Evolutionary conservation across 192 early-diverging fungal species (phyloP).

Genomic region (Geosiphon pyriformis): DNA sequence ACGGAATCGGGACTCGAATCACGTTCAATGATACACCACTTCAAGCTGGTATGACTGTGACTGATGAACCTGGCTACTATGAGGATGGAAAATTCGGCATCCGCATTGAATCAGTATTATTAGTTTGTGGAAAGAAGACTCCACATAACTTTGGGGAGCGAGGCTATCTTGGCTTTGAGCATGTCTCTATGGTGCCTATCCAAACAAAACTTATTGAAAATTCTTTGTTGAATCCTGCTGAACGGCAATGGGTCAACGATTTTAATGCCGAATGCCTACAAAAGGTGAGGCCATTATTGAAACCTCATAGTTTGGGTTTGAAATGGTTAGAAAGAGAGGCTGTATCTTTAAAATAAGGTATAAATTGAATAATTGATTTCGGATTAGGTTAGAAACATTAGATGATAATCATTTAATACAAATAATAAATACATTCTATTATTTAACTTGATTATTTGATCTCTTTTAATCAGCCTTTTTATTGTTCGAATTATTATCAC

Average conservation of each 20-base stretch:
- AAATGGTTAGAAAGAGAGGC: conserved; percentile 87
- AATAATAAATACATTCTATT: no score
- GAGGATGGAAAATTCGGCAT: conserved; percentile 96
- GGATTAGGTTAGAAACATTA: no score
- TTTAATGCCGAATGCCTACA: conserved; percentile 75
- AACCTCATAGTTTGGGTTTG: conserved; percentile 56
- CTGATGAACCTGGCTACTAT: conserved; percentile 97
- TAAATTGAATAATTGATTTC: no score
- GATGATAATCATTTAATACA: no score
- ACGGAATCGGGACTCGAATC: conserved; percentile 81
- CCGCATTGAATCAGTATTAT: conserved; percentile 91
- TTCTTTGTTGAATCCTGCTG: conserved; percentile 62
- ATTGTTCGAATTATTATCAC: no score
- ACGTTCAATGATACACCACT: conserved; percentile 71
- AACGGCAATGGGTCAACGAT: conserved; percentile 81
- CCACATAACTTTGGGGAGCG: conserved; percentile 79
- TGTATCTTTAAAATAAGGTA: conserved; percentile 29
- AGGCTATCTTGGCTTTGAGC: conserved; percentile 86
- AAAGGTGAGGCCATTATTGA: conserved; percentile 76
- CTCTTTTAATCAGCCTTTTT: no score
- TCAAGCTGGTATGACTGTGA: conserved; percentile 88
- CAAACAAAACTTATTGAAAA: conserved; percentile 77
- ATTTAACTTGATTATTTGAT: no score
- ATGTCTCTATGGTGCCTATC: conserved; percentile 85
- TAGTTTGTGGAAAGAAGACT: conserved; percentile 70